Evolutionary conservation across 2,329 filamentous ascomycete genomes (phyloP).

Genomic region (Didymosphaeria variabile): DNA sequence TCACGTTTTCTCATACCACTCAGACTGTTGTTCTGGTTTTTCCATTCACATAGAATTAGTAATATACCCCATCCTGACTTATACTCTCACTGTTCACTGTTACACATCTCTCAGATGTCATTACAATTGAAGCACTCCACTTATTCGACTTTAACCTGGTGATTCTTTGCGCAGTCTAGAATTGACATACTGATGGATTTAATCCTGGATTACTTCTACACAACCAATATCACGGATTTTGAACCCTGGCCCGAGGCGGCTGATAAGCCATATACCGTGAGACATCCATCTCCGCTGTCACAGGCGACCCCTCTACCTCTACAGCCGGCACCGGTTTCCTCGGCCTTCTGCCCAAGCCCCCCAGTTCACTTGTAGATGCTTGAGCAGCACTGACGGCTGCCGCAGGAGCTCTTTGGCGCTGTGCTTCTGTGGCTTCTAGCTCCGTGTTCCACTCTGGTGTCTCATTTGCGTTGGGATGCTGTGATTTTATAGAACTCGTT

Average conservation of each 20-base stretch:
- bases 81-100: too few species aligned
- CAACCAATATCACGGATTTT: not conserved
- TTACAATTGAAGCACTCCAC: too few species aligned
- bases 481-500: not conserved
- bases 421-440: slow-evolving; percentile 30
- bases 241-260: not conserved
- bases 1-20: not conserved
- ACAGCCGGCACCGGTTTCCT: slow-evolving; percentile 31
- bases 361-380: slow-evolving; percentile 21
- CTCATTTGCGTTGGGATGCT: slow-evolving; percentile 18
- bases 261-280: slow-evolving; percentile 1
- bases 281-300: slow-evolving; percentile 9
- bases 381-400: not conserved
- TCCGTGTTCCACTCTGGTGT: slow-evolving; percentile 36
- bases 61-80: not conserved
- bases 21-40: not conserved
- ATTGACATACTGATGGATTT: too few species aligned
- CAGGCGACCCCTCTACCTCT: slow-evolving; percentile 27
- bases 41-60: not conserved
- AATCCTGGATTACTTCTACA: too few species aligned
- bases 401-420: slow-evolving; percentile 16
- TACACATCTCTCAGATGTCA: too few species aligned
- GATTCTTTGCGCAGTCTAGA: too few species aligned
- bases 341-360: slow-evolving; percentile 23
- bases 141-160: too few species aligned